These are phyloP conservation scores for Microdochium trichocladiopsis DNA, from an alignment of 2,329 filamentous ascomycete genomes.

Conservation along the genomic window DNA sequence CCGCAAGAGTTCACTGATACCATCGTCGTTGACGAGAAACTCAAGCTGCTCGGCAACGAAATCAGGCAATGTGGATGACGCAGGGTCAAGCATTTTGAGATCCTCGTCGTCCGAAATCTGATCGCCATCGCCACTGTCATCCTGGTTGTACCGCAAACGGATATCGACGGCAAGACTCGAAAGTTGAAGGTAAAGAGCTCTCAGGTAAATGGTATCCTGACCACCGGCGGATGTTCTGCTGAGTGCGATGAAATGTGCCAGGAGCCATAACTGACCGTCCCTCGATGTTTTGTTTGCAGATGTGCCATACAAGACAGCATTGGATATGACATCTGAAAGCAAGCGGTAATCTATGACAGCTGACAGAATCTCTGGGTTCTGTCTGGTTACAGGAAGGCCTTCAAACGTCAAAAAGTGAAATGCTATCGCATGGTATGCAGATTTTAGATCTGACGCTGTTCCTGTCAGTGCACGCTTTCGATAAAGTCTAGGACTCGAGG, in stretches of 20 bases:
- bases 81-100: conserved; percentile 7
- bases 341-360: conserved; percentile 26
- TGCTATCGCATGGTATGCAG: conserved; percentile 18
- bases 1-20: conserved; percentile 57
- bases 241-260: conserved; percentile 60
- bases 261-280: conserved; percentile 50
- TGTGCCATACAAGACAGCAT: conserved; percentile 19
- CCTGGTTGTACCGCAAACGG: conserved; percentile 25
- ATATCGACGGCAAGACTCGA: conserved; percentile 45
- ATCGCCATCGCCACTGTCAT: conserved; percentile 19
- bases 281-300: conserved; percentile 18
- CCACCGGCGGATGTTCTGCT: conserved; percentile 26
- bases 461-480: not conserved
- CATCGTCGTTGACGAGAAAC: conserved; percentile 67
- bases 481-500: not conserved
- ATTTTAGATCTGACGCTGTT: conserved; percentile 5
- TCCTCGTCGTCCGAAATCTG: conserved; percentile 17
- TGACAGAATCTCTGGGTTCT: conserved; percentile 27
- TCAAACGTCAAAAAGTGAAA: conserved; percentile 20
- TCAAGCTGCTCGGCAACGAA: conserved; percentile 61
- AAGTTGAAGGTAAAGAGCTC: conserved; percentile 46
- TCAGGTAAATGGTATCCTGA: conserved; percentile 29
- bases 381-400: conserved; percentile 32
- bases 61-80: conserved; percentile 28
- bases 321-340: conserved; percentile 34